Base-by-base conservation (phyloP, 2,329 filamentous ascomycete genomes). In the Fusarium nodosum region DNA sequence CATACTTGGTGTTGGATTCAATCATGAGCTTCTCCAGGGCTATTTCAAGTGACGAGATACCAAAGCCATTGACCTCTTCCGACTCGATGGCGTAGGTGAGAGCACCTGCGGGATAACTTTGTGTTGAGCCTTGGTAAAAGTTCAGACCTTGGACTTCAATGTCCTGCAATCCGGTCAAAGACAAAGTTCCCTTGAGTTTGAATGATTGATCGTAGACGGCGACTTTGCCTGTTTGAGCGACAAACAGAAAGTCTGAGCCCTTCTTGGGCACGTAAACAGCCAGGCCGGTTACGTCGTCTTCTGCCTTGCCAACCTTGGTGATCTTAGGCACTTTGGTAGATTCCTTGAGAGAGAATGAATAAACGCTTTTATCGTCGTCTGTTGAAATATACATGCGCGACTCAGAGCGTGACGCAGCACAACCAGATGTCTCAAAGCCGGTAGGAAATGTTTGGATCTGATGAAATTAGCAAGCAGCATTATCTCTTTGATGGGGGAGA, bases 401-500 rank as follows among this genome's bases (percentile, higher is more conserved):
- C n/a, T 76, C 73, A 2, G 75, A 75, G 2, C 74, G 62, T 1
- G 81, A 82, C 11, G 79, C 77, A 7, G 82, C 79, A 53, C 83
- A 85, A 1, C 81, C 79, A 5, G 81, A 80, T 5, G 79, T 77
- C 56, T 85, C 83, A 13, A 82, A 77, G 0, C 77, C 77, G 0
- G 80, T 75, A 0, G 77, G 65, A 58, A 84, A 84, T 4, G 78
- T 80, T 79, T 84, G 82, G 13, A 84, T 72, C 78, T 79, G 28
- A 4, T 8, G 3, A 7, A 0, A 6, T 74, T 5, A 74, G 66
- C 22, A 31, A 52, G 26, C 11, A 8, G 18, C 0, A 10, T 6
- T 7, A 2, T 31, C 0, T 24, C 26, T 22, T 15, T 28, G 13
- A 31, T 20, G 3, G 3, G 11, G 2, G 8, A 13, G 55, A 16